These are phyloP conservation scores for Cichorium intybus DNA, from an alignment of 140 eudicot species.

Conservation along the genomic window DNA sequence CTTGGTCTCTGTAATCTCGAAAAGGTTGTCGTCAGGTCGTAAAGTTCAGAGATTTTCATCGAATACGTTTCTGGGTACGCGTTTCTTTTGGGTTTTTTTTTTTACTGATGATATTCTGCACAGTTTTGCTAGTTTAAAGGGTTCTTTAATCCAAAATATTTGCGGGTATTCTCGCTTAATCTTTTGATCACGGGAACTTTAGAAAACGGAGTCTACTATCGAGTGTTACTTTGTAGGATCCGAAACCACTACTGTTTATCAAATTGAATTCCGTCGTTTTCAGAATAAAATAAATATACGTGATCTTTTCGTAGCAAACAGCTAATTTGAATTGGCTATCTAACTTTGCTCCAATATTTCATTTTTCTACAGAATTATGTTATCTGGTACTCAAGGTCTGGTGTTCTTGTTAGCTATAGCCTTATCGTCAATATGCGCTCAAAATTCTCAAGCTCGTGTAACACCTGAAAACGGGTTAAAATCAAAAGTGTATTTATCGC, in stretches of 20 bases:
- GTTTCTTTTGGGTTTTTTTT: neutral
- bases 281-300: neutral
- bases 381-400: slow-evolving; percentile 11
- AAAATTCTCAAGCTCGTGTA: slow-evolving; percentile 30
- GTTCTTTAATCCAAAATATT: neutral
- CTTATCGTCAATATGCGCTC: slow-evolving; percentile 24
- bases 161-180: neutral
- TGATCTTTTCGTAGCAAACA: neutral
- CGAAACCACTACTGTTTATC: neutral
- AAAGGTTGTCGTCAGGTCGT: neutral
- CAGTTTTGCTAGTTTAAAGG: neutral
- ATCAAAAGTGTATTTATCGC: slow-evolving; percentile 63
- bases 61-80: neutral
- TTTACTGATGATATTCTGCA: neutral
- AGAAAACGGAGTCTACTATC: neutral
- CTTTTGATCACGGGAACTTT: neutral
- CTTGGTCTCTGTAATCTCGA: neutral
- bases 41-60: neutral
- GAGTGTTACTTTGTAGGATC: neutral
- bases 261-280: neutral
- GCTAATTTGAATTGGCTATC: neutral
- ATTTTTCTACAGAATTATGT: slow-evolving; percentile 32
- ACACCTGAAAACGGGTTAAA: slow-evolving; percentile 40
- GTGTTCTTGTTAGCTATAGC: slow-evolving; percentile 24
- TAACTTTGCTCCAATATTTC: neutral